Conservation (phyloP, 352 stramenopile species). For the Elongisporangium anandrum region DNA sequence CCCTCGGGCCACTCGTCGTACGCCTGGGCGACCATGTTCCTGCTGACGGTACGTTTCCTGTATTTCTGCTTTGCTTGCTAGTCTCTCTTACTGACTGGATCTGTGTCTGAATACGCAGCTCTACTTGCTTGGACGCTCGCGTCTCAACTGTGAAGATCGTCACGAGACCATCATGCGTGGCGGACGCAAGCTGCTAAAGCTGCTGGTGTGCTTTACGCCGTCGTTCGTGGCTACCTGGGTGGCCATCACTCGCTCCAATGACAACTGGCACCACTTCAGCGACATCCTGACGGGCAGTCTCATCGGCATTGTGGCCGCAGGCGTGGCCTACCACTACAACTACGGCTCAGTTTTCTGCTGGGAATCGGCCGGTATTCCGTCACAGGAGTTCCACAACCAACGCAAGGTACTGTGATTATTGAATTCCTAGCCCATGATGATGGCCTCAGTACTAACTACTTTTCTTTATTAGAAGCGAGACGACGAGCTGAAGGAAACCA, state of each 20-base stretch:
- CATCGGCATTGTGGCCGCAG: constrained; percentile 38
- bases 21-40: constrained; percentile 65
- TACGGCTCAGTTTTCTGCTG: constrained; percentile 66
- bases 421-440: not conserved
- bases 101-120: constrained; percentile 25
- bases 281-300: constrained; percentile 69
- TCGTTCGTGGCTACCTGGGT: constrained; percentile 62
- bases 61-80: constrained; percentile 1
- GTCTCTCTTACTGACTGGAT: not conserved
- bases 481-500: not conserved
- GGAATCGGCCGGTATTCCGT: constrained; percentile 48
- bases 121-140: constrained; percentile 66
- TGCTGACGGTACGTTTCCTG: constrained; percentile 50
- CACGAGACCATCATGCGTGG: constrained; percentile 38
- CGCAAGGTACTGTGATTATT: constrained; percentile 45
- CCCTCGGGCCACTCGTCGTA: constrained; percentile 77
- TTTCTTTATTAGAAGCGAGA: not conserved
- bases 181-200: constrained; percentile 49
- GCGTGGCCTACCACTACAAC: constrained; percentile 61
- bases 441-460: not conserved
- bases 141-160: constrained; percentile 60
- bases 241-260: constrained; percentile 58
- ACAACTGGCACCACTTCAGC: constrained; percentile 80
- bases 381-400: constrained; percentile 43
- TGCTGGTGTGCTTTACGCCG: constrained; percentile 64